These are phyloP conservation scores for Macroventuria anomochaeta DNA, from an alignment of 2,329 filamentous ascomycete genomes.

Conservation along the genomic window DNA sequence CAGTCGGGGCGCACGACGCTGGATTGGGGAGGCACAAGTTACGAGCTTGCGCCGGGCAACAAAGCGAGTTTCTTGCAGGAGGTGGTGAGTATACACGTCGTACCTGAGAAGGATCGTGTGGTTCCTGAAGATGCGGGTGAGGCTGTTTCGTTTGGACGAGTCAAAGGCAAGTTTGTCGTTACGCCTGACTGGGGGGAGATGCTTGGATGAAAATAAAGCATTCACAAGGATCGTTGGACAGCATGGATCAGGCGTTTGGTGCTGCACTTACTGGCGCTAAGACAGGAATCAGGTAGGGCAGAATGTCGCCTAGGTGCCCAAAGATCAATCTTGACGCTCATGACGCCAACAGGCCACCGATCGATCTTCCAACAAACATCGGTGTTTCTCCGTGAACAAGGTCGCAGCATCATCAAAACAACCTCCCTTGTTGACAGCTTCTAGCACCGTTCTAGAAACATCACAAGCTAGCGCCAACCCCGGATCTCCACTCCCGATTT, in stretches of 20 bases:
- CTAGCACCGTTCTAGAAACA: slow-evolving; percentile 3
- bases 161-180: slow-evolving; percentile 70
- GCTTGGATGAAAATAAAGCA: slow-evolving; percentile 37
- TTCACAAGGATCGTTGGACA: too few relatives aligned
- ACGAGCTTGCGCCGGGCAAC: slow-evolving; percentile 64
- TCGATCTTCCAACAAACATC: neutral
- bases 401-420: neutral
- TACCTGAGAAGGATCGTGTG: slow-evolving; percentile 45
- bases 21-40: slow-evolving; percentile 67
- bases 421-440: neutral
- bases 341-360: neutral
- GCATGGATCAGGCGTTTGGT: slow-evolving; percentile 4
- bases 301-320: neutral
- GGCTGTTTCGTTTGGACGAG: slow-evolving; percentile 64
- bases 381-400: neutral
- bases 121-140: slow-evolving; percentile 49
- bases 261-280: slow-evolving; percentile 5
- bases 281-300: neutral
- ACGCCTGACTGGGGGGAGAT: slow-evolving; percentile 66
- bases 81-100: slow-evolving; percentile 53
- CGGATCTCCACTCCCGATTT: slow-evolving; percentile 13
- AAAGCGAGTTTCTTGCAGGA: slow-evolving; percentile 67
- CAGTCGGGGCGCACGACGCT: slow-evolving; percentile 66
- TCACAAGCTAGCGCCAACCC: neutral
- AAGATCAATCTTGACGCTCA: neutral